These are phyloP conservation scores for Xylaria sp. DNA, from an alignment of 2,329 filamentous ascomycete genomes.

Conservation along the genomic window DNA sequence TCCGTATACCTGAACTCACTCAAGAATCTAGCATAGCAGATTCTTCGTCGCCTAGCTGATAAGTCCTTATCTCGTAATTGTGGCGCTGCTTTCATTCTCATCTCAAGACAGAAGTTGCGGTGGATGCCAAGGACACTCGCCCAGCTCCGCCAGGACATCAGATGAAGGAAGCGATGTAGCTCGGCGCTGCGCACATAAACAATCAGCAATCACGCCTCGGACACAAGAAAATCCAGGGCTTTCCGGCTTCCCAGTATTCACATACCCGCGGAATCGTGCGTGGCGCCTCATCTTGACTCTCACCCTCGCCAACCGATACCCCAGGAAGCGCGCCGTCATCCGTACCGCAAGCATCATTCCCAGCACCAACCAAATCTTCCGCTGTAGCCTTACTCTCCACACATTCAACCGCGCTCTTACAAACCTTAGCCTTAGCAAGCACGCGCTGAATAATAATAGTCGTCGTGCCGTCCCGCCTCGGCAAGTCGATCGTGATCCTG, in stretches of 20 bases:
- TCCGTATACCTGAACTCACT: no score
- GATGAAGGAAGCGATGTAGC: conserved; percentile 25
- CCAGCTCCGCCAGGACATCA: conserved; percentile 2
- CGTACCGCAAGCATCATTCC: background rate
- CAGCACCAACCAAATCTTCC: background rate
- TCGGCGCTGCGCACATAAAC: conserved; percentile 10
- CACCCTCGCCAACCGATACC: background rate
- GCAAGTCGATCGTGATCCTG: conserved; percentile 32
- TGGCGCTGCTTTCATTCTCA: background rate
- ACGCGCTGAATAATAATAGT: conserved; percentile 49
- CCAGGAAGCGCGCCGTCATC: background rate
- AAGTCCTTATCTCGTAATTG: no score
- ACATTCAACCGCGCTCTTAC: background rate
- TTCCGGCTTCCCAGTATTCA: background rate
- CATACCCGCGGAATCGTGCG: conserved; percentile 2
- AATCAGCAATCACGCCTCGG: conserved; percentile 9
- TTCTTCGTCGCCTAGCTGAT: no score
- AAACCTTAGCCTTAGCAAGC: background rate
- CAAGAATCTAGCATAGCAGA: no score
- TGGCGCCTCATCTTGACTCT: background rate
- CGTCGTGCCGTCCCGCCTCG: background rate
- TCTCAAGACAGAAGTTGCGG: conserved; percentile 6
- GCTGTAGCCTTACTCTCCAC: no score
- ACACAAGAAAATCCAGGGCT: background rate
- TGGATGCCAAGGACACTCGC: conserved; percentile 5